Evolutionary conservation across 805 yeast genomes (phyloP).

Genomic region (Yamadazyma sp.): DNA sequence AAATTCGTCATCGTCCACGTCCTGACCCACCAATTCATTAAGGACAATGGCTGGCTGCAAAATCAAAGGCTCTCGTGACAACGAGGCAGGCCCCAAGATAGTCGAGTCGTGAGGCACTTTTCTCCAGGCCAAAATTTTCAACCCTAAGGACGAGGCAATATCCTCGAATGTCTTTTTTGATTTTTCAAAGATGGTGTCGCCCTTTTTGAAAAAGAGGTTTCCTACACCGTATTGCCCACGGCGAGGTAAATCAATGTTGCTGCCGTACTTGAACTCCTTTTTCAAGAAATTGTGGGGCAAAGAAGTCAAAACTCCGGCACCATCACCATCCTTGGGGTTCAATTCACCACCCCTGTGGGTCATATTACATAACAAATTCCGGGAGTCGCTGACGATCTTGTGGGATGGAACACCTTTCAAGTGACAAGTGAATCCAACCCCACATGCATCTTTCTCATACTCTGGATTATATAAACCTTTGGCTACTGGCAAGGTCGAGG

Average conservation of each 20-base stretch:
- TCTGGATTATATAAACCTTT: slow-evolving; percentile 94
- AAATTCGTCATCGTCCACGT: slow-evolving; percentile 51
- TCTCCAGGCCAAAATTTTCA: slow-evolving; percentile 92
- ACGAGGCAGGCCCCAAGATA: slow-evolving; percentile 90
- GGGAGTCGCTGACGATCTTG: slow-evolving; percentile 90
- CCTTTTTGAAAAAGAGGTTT: slow-evolving; percentile 89
- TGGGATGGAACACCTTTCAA: slow-evolving; percentile 86
- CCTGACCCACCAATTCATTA: slow-evolving; percentile 28
- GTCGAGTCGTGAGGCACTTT: slow-evolving; percentile 92
- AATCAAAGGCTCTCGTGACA: slow-evolving; percentile 87
- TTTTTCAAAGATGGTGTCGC: slow-evolving; percentile 63
- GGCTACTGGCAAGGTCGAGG: slow-evolving; percentile 77
- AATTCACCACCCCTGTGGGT: slow-evolving; percentile 99
- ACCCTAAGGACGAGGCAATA: slow-evolving; percentile 72
- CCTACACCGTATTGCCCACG: slow-evolving; percentile 93
- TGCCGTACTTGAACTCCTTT: slow-evolving; percentile 76
- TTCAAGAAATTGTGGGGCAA: slow-evolving; percentile 85
- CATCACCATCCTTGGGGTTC: slow-evolving; percentile 97
- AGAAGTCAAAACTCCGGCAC: slow-evolving; percentile 95
- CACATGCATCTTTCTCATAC: slow-evolving; percentile 94
- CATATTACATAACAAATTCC: slow-evolving; percentile 89
- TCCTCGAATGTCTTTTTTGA: slow-evolving; percentile 78
- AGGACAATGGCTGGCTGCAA: slow-evolving; percentile 92
- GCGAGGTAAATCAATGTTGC: slow-evolving; percentile 67
- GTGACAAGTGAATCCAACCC: slow-evolving; percentile 96